These are phyloP conservation scores for Shiraia bambusicola DNA, from an alignment of 2,329 filamentous ascomycete genomes.

Conservation along the genomic window DNA sequence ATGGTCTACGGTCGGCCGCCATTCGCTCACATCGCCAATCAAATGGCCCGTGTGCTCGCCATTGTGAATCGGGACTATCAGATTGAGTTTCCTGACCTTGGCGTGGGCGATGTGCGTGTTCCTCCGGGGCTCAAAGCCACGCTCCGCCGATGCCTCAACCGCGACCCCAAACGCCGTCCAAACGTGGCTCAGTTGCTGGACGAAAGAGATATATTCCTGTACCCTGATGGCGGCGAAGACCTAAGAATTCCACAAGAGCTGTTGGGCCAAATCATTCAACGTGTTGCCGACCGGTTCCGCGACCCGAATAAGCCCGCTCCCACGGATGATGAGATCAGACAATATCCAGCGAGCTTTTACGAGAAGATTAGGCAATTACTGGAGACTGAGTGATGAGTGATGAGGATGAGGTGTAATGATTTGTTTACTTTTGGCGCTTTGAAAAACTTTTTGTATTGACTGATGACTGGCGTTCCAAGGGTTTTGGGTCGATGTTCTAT, in stretches of 20 bases:
- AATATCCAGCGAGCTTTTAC: constrained; percentile 52
- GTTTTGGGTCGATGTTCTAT: constrained; percentile 7
- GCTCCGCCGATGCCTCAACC: constrained; percentile 59
- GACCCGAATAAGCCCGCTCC: constrained; percentile 55
- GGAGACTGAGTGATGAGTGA: constrained; percentile 27
- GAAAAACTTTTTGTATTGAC: constrained; percentile 6
- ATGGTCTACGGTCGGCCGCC: constrained; percentile 98
- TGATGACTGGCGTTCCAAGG: background rate
- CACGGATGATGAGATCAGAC: constrained; percentile 56
- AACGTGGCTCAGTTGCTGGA: constrained; percentile 59
- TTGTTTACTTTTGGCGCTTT: constrained; percentile 4
- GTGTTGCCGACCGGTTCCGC: constrained; percentile 61
- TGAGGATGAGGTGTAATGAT: background rate
- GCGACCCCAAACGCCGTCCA: constrained; percentile 58
- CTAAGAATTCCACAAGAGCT: constrained; percentile 55
- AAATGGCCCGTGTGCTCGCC: constrained; percentile 80
- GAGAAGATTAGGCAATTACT: constrained; percentile 49
- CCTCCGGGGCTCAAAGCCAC: constrained; percentile 59
- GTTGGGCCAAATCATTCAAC: constrained; percentile 59
- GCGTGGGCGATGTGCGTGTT: constrained; percentile 63
- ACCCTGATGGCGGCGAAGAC: constrained; percentile 58
- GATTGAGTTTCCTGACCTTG: constrained; percentile 71
- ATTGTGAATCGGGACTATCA: constrained; percentile 77
- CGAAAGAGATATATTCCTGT: constrained; percentile 58
- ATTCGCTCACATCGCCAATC: constrained; percentile 88